Conservation (phyloP, 768 basidiomycete species). For the Antrodiella citrinella region DNA sequence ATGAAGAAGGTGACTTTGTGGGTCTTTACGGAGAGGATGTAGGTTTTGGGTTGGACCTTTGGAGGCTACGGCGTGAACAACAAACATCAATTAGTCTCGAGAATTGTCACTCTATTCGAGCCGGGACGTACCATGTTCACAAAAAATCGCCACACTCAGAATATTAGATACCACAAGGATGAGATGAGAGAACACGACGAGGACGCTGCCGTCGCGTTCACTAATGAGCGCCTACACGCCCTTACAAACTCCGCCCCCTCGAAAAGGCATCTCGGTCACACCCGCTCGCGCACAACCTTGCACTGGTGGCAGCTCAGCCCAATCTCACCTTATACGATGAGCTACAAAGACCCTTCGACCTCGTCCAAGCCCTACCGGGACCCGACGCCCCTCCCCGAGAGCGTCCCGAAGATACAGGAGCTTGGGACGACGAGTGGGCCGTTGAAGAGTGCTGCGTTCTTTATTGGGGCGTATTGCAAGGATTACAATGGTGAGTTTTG, state of each 20-base stretch:
- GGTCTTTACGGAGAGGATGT: constrained; percentile 64
- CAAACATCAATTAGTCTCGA: too few relatives aligned
- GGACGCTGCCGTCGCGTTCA: not conserved
- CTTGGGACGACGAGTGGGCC: constrained; percentile 88
- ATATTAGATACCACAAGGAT: not conserved
- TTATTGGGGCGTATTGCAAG: constrained; percentile 93
- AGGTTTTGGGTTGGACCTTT: constrained; percentile 49
- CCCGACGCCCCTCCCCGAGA: constrained; percentile 54
- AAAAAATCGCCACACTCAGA: too few relatives aligned
- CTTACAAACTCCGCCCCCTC: constrained; percentile 5
- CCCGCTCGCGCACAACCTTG: not conserved
- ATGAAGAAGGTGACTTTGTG: constrained; percentile 64
- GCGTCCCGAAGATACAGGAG: constrained; percentile 77
- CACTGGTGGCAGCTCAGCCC: too few relatives aligned
- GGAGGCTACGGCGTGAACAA: constrained; percentile 32
- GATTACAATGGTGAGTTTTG: constrained; percentile 78
- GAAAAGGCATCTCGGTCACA: not conserved
- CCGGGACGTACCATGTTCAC: too few relatives aligned
- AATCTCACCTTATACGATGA: too few relatives aligned
- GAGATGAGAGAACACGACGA: not conserved
- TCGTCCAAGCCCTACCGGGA: constrained; percentile 49
- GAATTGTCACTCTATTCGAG: too few relatives aligned
- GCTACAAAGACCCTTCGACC: constrained; percentile 41
- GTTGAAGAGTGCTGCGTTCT: constrained; percentile 93
- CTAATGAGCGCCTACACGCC: not conserved